Conservation (phyloP, 139 green algal genomes). For the Coccomyxa sp. region DNA sequence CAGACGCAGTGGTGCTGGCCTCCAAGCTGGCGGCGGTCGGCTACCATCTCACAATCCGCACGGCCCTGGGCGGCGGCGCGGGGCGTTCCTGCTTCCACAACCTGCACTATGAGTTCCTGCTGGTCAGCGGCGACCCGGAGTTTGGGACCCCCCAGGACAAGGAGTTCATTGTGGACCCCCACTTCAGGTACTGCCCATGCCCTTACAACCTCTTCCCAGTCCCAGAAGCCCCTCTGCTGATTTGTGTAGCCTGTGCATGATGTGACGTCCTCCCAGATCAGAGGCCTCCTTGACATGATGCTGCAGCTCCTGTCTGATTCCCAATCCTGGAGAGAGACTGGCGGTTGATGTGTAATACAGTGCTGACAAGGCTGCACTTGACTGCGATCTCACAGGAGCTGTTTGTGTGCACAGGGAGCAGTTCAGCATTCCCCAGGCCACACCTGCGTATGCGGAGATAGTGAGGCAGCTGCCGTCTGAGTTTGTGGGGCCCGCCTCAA, state of each 20-base stretch:
- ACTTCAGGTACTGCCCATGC: conserved; percentile 6
- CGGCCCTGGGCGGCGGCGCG: conserved; percentile 34
- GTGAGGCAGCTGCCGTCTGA: conserved; percentile 41
- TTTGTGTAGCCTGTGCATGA: too few relatives aligned
- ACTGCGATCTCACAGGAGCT: not conserved
- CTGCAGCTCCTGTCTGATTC: not conserved
- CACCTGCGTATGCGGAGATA: conserved; percentile 24
- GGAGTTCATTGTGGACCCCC: conserved; percentile 41
- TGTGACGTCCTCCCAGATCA: not conserved
- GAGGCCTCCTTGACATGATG: not conserved
- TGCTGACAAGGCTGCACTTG: not conserved
- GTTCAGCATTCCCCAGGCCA: conserved; percentile 42
- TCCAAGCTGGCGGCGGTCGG: conserved; percentile 31
- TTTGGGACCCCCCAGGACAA: not conserved
- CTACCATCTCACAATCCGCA: conserved; percentile 35
- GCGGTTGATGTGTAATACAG: not conserved
- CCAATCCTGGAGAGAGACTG: not conserved
- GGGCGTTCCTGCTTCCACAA: conserved; percentile 41
- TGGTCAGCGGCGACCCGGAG: conserved; percentile 17
- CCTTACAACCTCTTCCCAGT: not conserved
- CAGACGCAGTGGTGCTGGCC: conserved; percentile 39
- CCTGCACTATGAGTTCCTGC: conserved; percentile 46
- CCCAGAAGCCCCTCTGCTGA: not conserved
- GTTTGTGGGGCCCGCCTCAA: too few relatives aligned
- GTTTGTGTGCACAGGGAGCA: conserved; percentile 29